phyloP scores from a whole-genome alignment of 2,329 filamentous ascomycete species.

The Calonectria pteridis region DNA sequence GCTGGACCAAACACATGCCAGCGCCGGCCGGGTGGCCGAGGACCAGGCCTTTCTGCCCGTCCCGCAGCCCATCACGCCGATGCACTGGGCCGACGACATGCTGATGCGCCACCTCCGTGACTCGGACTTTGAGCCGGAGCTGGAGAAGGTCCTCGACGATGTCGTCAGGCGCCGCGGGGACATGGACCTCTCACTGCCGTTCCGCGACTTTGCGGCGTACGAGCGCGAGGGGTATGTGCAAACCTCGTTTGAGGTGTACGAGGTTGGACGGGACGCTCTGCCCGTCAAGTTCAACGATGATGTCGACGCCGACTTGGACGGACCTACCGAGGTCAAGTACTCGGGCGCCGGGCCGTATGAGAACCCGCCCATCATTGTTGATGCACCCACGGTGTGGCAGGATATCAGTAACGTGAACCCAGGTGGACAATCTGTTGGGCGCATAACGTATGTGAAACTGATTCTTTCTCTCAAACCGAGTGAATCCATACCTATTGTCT shows the following conservation, averaged over 20 bases:
- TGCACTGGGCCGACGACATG: conserved; percentile 54
- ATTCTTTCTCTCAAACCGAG: background rate
- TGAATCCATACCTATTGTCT: background rate
- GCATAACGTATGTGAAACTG: conserved; percentile 64
- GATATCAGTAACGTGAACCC: conserved; percentile 54
- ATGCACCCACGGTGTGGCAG: conserved; percentile 57
- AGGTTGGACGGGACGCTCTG: conserved; percentile 61
- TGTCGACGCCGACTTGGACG: conserved; percentile 40
- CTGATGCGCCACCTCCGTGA: conserved; percentile 57
- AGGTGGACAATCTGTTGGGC: conserved; percentile 60
- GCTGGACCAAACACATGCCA: conserved; percentile 32
- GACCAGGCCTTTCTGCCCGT: conserved; percentile 35
- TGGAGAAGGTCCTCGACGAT: conserved; percentile 53
- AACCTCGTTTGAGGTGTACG: conserved; percentile 69
- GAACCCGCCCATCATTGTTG: conserved; percentile 47
- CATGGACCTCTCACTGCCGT: conserved; percentile 47
- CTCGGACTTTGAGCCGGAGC: conserved; percentile 56
- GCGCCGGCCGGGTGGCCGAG: conserved; percentile 22
- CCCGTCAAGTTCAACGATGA: conserved; percentile 50
- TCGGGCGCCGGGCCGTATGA: conserved; percentile 42
- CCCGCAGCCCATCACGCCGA: conserved; percentile 32
- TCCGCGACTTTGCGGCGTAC: conserved; percentile 51
- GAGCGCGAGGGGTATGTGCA: conserved; percentile 57
- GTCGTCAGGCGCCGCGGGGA: conserved; percentile 50
- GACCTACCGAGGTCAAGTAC: conserved; percentile 41